Conservation (phyloP, 768 basidiomycete species). For the Leccinum sublutescens region DNA sequence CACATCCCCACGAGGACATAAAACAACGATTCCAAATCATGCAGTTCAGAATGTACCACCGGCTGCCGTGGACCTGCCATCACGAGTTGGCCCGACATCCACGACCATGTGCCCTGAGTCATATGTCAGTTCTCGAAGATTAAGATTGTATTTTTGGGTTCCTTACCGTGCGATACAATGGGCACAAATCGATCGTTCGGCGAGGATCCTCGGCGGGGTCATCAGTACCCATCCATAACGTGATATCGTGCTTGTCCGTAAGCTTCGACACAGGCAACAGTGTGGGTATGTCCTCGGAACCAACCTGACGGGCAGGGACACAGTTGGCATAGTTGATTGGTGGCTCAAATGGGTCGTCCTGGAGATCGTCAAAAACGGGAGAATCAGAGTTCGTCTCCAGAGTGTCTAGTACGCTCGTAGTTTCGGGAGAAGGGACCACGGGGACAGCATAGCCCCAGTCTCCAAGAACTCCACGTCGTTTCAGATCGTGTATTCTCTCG, state of each 20-base stretch:
- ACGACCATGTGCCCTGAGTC: conserved; percentile 1
- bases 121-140: neutral
- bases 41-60: neutral
- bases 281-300: neutral
- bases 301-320: neutral
- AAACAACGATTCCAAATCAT: conserved; percentile 1
- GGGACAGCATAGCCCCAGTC: neutral
- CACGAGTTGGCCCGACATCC: conserved; percentile 3
- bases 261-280: neutral
- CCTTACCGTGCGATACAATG: neutral
- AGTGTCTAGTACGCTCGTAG: too few species aligned
- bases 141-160: neutral
- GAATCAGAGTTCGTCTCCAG: neutral
- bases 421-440: too few species aligned
- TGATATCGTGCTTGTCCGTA: neutral
- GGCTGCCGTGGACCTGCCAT: conserved; percentile 8
- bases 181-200: neutral
- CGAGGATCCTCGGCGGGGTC: neutral
- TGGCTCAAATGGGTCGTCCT: neutral
- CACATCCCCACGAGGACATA: neutral
- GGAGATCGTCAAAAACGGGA: neutral
- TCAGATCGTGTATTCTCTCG: neutral
- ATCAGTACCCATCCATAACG: neutral
- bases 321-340: neutral
- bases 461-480: neutral